Base-by-base conservation (phyloP, 306 rosid species). In the Fagus sylvatica region DNA sequence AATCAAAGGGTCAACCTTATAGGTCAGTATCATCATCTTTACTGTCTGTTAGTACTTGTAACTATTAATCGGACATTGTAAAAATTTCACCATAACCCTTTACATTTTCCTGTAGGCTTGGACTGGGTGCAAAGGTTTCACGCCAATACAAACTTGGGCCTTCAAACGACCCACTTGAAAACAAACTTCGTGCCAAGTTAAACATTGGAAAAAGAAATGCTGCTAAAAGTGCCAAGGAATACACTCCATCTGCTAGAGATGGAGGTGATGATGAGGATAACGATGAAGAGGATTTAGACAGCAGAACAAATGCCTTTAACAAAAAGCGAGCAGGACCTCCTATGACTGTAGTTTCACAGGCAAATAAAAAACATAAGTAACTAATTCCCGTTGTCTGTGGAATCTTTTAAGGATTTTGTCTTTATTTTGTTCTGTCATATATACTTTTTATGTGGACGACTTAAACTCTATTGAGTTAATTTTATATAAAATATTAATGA, bases 71-170 rank as follows among this genome's bases (percentile, higher is more conserved):
- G 37, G 53, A 40, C 39, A 15, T 51, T 28, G 48, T 41, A 68
- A 16, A 72, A 61, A 13, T 34, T 71, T 54, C 60, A 56, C 12
- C 56, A 55, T 7, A 74, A 67, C 8, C 56, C 39, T 41, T 16
- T 32, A 30, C 61, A 42, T 16, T 36, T 33, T 80, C 69, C 22
- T 84, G 57, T 54, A 92, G 98, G 88, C 98, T 89, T 80, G 98
- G 97, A 42, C 85, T 94, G 54, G 98, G 98, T 64, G 97, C 97
- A 68, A 90, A 81, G 84, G 82, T 90, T 78, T 30, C 87, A 17
- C 87, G 93, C 40, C 84, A 88, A n/a, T 59, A 88, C 74, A 89
- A 84, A 46, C 53, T 77, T 68, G 88, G 79, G 69, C 95, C 87
- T 13, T 84, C 88, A 22, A 72, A 88, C 72, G 92, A 90, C 75